Conservation (phyloP, 192 early-diverging fungal genomes). For the Coemansia sp. region DNA sequence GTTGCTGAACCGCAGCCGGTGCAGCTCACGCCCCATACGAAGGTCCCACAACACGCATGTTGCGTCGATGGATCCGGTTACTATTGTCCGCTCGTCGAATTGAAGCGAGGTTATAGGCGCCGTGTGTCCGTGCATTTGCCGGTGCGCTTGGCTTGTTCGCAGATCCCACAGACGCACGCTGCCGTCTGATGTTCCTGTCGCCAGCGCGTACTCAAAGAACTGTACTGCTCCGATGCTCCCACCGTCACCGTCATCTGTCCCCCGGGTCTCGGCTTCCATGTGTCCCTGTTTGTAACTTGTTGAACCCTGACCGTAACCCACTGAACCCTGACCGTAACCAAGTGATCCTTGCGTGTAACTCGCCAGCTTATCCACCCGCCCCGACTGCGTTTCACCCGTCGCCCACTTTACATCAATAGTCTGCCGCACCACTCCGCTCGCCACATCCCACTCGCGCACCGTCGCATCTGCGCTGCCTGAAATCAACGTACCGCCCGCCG, state of each 20-base stretch:
- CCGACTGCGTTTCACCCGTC: slow-evolving; percentile 22
- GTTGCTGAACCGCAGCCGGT: slow-evolving; percentile 57
- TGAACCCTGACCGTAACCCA: too few species aligned
- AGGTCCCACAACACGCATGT: slow-evolving; percentile 74
- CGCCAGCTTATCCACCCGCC: neutral
- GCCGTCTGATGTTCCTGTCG: slow-evolving; percentile 73
- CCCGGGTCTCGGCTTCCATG: neutral
- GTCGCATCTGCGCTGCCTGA: slow-evolving; percentile 76
- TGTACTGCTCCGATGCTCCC: slow-evolving; percentile 71
- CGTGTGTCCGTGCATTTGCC: slow-evolving; percentile 68
- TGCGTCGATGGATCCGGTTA: slow-evolving; percentile 69
- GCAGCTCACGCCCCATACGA: slow-evolving; percentile 65
- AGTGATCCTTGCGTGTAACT: too few species aligned
- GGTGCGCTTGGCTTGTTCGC: slow-evolving; percentile 69
- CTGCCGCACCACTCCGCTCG: slow-evolving; percentile 62
- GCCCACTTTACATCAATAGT: slow-evolving; percentile 74
- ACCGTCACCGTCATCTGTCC: slow-evolving; percentile 44
- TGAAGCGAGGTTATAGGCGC: slow-evolving; percentile 61
- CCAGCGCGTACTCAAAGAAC: slow-evolving; percentile 71
- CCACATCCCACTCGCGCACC: slow-evolving; percentile 76
- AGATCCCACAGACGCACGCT: slow-evolving; percentile 77
- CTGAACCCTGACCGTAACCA: too few species aligned
- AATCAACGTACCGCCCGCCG: slow-evolving; percentile 30
- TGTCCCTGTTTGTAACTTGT: too few species aligned
- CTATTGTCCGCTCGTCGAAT: slow-evolving; percentile 69